Base-by-base conservation (phyloP, 164 flowering plant species). In the Stephania japonica region DNA sequence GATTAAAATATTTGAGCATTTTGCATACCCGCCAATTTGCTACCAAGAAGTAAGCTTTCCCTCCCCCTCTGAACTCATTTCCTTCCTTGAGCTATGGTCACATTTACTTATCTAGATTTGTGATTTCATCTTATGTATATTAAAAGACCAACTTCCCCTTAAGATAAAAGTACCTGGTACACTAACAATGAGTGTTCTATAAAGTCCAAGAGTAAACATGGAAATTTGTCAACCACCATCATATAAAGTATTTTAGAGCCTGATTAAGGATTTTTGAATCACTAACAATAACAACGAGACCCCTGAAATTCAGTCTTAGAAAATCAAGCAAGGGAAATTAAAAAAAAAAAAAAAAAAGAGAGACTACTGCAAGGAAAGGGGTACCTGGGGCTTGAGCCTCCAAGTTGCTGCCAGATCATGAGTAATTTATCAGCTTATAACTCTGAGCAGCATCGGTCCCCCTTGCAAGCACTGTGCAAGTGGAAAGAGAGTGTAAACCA, bases 401-500 rank as follows among this genome's bases (percentile, higher is more conserved):
- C 53, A 47, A 47, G 53, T 9, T 47, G 38, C 44, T 32, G 47
- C 16, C 24, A 19, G 7, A 42, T 2, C 6, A 68, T 42, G 6
- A 16, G 7, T 25, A 68, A 68, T 68, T 42, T 42, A 32, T 68
- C 43, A 68, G 44, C 62, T 56, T 13, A 47, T 9, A 47, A 56
- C 23, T 56, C 19, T 56, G 62, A 56, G 62, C n/a, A 13, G 61
- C 62, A 56, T 56, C 62, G n/a, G n/a, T 5, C 5, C 21, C 62
- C 62, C 62, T n/a, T 56, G n/a, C 50, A 68, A 68, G 49, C 4
- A 68, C 14, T 42, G 23, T 9, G 69, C 21, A 47, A 59, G 66
- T 44, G 61, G 38, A 16, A 43, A 32, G 12, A 41, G 50, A 62
- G 68, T 23, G 19, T 61, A 72, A 72, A 62, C 67, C 67, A 62